A percentile compares a stretch with the other conserved stretches of the same genome.
Conservation (phyloP, 1,284 basidiomycete genomes). For the Cystobasidium slooffiae region DNA sequence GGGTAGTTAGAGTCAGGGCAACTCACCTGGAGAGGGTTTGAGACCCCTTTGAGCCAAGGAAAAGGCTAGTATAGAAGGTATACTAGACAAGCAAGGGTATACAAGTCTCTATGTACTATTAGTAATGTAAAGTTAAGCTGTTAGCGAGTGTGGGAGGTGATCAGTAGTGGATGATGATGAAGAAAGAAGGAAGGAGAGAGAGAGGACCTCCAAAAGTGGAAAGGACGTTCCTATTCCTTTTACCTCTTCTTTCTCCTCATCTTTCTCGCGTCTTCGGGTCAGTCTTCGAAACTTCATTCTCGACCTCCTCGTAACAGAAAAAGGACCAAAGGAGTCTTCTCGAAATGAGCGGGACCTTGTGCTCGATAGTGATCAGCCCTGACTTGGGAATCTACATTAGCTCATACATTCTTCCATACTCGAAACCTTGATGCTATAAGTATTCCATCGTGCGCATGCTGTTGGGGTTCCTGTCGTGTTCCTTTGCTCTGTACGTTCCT, state of each 20-base stretch:
- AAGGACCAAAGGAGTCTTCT: background rate
- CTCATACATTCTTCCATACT: background rate
- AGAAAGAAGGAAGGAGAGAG: background rate
- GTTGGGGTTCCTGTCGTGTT: background rate
- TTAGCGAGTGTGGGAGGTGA: background rate
- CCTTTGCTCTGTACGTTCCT: background rate
- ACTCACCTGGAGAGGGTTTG: no score
- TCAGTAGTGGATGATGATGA: background rate
- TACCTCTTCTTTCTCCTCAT: background rate
- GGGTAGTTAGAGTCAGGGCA: no score
- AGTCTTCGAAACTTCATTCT: background rate
- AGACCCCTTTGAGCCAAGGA: no score
- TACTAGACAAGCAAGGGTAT: no score
- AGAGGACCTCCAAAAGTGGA: background rate
- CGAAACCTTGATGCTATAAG: background rate
- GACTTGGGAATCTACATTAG: background rate
- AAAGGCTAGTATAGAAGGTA: no score
- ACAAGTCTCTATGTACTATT: no score
- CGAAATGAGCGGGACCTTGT: background rate
- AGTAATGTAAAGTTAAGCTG: background rate
- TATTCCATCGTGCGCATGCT: no score
- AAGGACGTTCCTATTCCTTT: conserved; percentile 6
- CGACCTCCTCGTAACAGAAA: conserved; percentile 2
- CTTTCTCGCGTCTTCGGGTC: background rate
- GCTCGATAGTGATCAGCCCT: background rate